Evolutionary conservation across 176 grass and related monocot genomes (phyloP), one percentile per base, ranked within the genome.

Genomic region (Ensete glaucum): DNA sequence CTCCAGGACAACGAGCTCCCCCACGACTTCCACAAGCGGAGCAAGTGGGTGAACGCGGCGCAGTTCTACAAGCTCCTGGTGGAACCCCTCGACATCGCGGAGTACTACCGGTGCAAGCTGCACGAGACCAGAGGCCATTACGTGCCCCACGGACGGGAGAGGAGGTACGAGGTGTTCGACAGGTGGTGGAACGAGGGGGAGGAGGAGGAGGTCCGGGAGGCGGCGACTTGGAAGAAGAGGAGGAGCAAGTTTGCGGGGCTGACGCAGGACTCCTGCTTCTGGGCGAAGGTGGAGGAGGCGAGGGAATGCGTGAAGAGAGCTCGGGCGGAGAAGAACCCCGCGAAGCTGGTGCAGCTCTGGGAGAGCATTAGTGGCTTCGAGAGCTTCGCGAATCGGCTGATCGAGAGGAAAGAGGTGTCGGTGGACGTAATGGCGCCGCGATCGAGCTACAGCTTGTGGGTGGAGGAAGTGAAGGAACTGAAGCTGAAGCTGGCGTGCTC

Each of bases 221-320:
- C 54, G 8, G 24, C 29, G 1, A 66, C 54, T 9, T 13, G 48
- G 52, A 43, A 6, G 34, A 43, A 43, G 34, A 85, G 74, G 55
- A 88, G 95, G 74, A 95, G 91, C 81, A 99, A 95, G 71, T 88
- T 84, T n/a, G 96, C 96, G 0, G 96, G 96, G 26, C 29, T 99
- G 62, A 99, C 96, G 1, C 96, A 99, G 67, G 96, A 99, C 67
- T 92, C 96, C 0, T 95, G 88, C 76, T 99, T 99, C 76, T 99
- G 96, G 96, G 96, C 96, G 15, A 81, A 85, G 77, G 88, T 99
- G 27, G 96, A 99, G 62, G 85, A 89, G 29, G 91, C 88, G 2
- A 84, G 73, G 63, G 88, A 95, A 67, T 78, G 55, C 84, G 66
- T 76, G 10, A 83, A 83, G 81, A 79, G 57, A 6, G 67, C 76